Evolutionary conservation across 768 basidiomycete species (phyloP).

Genomic region (Pulveroboletus sp.): DNA sequence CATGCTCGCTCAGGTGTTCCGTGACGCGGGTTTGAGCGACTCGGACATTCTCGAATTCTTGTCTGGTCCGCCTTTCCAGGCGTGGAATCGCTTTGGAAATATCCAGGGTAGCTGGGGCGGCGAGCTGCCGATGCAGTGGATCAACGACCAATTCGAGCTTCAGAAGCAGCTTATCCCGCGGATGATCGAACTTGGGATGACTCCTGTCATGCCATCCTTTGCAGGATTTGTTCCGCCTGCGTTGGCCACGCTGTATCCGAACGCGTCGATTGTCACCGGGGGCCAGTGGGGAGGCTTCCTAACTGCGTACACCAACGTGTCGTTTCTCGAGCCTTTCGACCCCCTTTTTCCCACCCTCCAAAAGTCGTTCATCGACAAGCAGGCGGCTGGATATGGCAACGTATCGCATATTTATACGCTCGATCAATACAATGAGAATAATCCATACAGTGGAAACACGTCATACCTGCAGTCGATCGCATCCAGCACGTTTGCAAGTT

Average conservation of each 20-base stretch:
- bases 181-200: slow-evolving; percentile 44
- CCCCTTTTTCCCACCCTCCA: slow-evolving; percentile 36
- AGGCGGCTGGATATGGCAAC: slow-evolving; percentile 35
- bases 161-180: slow-evolving; percentile 36
- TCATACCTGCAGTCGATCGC: slow-evolving; percentile 35
- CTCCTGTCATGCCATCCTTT: slow-evolving; percentile 40
- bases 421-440: slow-evolving; percentile 44
- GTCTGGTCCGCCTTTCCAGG: slow-evolving; percentile 39
- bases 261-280: slow-evolving; percentile 35
- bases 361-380: slow-evolving; percentile 38
- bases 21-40: slow-evolving; percentile 36
- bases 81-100: slow-evolving; percentile 45
- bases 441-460: slow-evolving; percentile 32
- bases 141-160: slow-evolving; percentile 36
- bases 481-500: slow-evolving; percentile 33
- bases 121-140: slow-evolving; percentile 35
- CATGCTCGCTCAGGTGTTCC: slow-evolving; percentile 35
- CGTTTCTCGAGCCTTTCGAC: slow-evolving; percentile 42
- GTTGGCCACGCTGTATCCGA: slow-evolving; percentile 29
- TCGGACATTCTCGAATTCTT: slow-evolving; percentile 34
- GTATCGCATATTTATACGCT: slow-evolving; percentile 42
- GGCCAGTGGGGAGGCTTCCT: slow-evolving; percentile 37
- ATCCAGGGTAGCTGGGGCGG: slow-evolving; percentile 41
- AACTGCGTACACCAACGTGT: slow-evolving; percentile 30
- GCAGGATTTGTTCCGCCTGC: slow-evolving; percentile 41